Percentiles rank a stretch among this genome's conserved stretches.
Evolutionary conservation across 2,329 filamentous ascomycete species (phyloP).

Genomic region (Aspergillus aculeatinus): DNA sequence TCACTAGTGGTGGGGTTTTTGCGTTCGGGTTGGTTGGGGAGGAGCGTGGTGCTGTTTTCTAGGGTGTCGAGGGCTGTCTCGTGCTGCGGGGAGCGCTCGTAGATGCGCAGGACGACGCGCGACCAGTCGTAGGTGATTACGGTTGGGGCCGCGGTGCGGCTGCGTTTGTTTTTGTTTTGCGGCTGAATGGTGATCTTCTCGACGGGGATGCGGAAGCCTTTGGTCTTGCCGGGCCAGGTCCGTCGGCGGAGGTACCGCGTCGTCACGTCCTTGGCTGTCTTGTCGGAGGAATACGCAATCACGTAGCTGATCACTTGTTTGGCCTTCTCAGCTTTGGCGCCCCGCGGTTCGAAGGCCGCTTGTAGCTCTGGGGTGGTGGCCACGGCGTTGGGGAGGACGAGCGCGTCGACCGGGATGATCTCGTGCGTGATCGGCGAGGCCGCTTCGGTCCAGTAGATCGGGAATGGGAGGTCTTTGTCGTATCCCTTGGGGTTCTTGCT

Average conservation of each 20-base stretch:
- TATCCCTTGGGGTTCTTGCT: conserved; percentile 48
- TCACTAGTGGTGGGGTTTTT: conserved; percentile 34
- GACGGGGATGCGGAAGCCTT: conserved; percentile 72
- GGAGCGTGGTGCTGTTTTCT: conserved; percentile 76
- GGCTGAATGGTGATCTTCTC: conserved; percentile 78
- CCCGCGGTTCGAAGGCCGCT: conserved; percentile 76
- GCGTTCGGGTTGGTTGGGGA: conserved; percentile 69
- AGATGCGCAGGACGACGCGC: conserved; percentile 72
- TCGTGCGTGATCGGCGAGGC: conserved; percentile 77
- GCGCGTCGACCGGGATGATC: conserved; percentile 74
- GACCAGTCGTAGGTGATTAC: conserved; percentile 73
- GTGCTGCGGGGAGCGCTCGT: conserved; percentile 54
- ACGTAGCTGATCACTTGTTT: conserved; percentile 91
- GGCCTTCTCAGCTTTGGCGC: conserved; percentile 76
- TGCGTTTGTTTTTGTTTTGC: conserved; percentile 72
- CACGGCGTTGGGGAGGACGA: conserved; percentile 65
- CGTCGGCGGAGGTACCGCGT: conserved; percentile 83
- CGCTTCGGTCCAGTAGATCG: conserved; percentile 91
- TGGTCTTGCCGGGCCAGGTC: conserved; percentile 83
- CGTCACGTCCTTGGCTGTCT: conserved; percentile 91
- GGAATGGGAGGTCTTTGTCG: conserved; percentile 76
- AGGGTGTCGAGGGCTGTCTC: conserved; percentile 71
- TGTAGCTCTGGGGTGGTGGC: conserved; percentile 71
- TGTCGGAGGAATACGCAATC: conserved; percentile 77
- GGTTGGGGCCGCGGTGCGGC: neutral